Conservation (phyloP, 805 yeast species). For the Yarrowia sp. region DNA sequence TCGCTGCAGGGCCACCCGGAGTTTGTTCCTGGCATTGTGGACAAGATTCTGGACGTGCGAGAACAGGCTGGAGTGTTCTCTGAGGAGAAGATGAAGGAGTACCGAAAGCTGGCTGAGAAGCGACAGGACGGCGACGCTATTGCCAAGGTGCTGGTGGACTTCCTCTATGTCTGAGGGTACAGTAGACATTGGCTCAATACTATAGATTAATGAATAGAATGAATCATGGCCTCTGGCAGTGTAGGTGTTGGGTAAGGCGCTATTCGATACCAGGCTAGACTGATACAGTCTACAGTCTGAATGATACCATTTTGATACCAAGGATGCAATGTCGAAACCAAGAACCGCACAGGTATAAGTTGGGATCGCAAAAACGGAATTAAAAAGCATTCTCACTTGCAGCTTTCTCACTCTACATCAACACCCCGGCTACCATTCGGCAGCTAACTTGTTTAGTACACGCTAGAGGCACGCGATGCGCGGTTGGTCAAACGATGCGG, state of each 20-base stretch:
- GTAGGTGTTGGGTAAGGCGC: no score
- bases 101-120: conserved; percentile 24
- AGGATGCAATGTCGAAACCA: no score
- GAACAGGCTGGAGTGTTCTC: conserved; percentile 9
- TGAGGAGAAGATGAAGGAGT: conserved; percentile 42
- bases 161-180: conserved; percentile 27
- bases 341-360: no score
- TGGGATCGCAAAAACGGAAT: no score
- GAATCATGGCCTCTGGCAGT: neutral
- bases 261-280: no score
- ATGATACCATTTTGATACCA: no score
- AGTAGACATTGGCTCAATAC: neutral
- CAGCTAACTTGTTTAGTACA: no score
- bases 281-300: no score
- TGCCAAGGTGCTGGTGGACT: conserved; percentile 43
- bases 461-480: no score
- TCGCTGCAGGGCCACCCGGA: conserved; percentile 95
- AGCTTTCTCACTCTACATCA: no score
- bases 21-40: conserved; percentile 54
- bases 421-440: conserved; percentile 2
- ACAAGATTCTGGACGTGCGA: conserved; percentile 41
- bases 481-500: conserved; percentile 2
- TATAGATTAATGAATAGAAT: conserved; percentile 3
- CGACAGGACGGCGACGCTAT: conserved; percentile 44
- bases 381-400: no score